Evolutionary conservation across 257 asterid genomes (phyloP).

Genomic region (Nicotiana benthamiana): DNA sequence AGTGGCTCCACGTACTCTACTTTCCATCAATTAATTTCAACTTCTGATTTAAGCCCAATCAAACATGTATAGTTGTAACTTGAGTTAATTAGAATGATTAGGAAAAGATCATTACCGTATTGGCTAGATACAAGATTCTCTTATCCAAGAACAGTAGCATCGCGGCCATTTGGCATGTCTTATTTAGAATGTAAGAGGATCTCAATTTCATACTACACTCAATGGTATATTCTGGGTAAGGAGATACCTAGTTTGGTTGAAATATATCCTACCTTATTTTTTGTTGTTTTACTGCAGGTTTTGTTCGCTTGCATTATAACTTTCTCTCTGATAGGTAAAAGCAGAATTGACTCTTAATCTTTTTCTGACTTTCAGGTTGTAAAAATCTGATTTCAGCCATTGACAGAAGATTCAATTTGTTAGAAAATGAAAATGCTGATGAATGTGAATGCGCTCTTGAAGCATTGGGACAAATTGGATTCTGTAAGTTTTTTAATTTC

Average conservation of each 20-base stretch:
- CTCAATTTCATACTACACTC: background rate
- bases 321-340: background rate
- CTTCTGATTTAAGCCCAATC: background rate
- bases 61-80: background rate
- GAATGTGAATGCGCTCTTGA: slow-evolving; percentile 95
- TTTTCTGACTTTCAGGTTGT: slow-evolving; percentile 42
- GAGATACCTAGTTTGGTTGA: background rate
- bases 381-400: slow-evolving; percentile 56
- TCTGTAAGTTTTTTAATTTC: slow-evolving; percentile 49
- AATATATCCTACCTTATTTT: background rate
- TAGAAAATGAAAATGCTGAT: slow-evolving; percentile 58
- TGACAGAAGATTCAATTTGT: slow-evolving; percentile 53
- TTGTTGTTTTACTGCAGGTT: background rate
- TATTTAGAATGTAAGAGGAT: background rate
- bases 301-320: background rate
- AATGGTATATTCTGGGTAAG: background rate
- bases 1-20: background rate
- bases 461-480: slow-evolving; percentile 90
- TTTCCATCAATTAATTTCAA: background rate
- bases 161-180: background rate
- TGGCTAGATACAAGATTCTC: background rate
- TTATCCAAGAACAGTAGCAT: background rate
- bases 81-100: background rate
- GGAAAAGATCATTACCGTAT: background rate
- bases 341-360: background rate